These are phyloP conservation scores for Populus deltoides DNA, from an alignment of 345 rosid genomes.

Conservation along the genomic window DNA sequence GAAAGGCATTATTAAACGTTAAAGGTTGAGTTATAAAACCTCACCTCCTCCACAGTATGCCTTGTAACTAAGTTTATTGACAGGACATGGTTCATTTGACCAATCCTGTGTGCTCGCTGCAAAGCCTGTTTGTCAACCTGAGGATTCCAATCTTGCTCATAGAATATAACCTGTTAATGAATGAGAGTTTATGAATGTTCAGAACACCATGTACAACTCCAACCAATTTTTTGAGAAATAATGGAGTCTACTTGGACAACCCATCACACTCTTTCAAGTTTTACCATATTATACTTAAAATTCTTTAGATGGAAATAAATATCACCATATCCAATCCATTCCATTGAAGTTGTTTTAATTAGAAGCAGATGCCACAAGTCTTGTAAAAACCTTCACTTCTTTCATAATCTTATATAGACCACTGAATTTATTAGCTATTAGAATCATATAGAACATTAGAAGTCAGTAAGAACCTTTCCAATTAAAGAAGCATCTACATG, in stretches of 20 bases:
- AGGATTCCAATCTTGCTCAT: conserved; percentile 97
- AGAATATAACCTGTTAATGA: conserved; percentile 65
- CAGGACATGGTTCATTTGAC: conserved; percentile 79
- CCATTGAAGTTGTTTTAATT: not conserved
- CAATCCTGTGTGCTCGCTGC: conserved; percentile 92
- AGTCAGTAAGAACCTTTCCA: too few relatives aligned
- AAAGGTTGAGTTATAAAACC: conserved; percentile 9
- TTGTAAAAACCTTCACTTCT: too few relatives aligned
- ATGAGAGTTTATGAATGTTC: not conserved
- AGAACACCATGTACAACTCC: not conserved
- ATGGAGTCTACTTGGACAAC: not conserved
- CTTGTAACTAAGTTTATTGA: conserved; percentile 74
- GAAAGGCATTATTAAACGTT: not conserved
- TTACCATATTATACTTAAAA: not conserved
- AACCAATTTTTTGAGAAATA: conserved; percentile 1
- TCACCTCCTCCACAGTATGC: conserved; percentile 72
- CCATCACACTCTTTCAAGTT: not conserved
- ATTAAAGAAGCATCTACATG: too few relatives aligned
- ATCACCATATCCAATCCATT: not conserved
- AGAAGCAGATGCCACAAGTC: not conserved
- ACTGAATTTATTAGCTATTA: too few relatives aligned
- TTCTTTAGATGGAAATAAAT: not conserved
- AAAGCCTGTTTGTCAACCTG: conserved; percentile 93
- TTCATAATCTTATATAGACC: too few relatives aligned
- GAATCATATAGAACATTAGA: too few relatives aligned